These are phyloP conservation scores for Solanum aculeatissimum DNA, from an alignment of 305 asterid species.

Conservation along the genomic window DNA sequence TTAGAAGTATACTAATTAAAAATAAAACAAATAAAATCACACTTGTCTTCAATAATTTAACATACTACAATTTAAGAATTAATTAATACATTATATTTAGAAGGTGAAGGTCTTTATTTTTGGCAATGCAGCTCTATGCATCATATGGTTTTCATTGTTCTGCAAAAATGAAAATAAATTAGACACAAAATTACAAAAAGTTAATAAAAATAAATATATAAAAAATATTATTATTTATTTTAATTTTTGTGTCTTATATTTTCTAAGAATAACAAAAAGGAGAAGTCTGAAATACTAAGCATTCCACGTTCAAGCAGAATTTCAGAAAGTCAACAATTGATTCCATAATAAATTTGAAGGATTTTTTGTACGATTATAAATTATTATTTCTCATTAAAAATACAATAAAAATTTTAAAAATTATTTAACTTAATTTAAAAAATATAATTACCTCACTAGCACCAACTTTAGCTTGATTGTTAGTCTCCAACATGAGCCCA, in stretches of 20 bases:
- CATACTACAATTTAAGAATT: not conserved
- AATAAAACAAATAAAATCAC: not conserved
- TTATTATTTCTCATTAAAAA: too few relatives aligned
- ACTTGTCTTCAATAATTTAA: not conserved
- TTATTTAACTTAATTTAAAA: not conserved
- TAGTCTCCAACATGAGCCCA: constrained; percentile 76
- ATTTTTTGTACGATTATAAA: not conserved
- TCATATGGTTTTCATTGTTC: constrained; percentile 36
- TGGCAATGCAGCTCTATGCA: constrained; percentile 29
- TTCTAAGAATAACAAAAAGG: not conserved
- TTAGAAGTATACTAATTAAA: not conserved
- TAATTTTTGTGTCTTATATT: not conserved
- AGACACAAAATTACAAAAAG: not conserved
- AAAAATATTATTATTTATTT: not conserved
- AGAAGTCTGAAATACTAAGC: not conserved
- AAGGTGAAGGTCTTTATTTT: not conserved
- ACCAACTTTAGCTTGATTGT: constrained; percentile 35
- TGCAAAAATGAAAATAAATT: not conserved
- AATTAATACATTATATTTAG: not conserved
- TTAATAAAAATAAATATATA: not conserved
- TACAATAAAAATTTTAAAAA: too few relatives aligned
- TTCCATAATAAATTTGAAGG: not conserved
- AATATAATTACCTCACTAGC: constrained; percentile 23
- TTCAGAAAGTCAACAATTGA: not conserved
- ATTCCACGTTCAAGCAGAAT: not conserved